These are phyloP conservation scores for Heimioporus sp. DNA, from an alignment of 768 basidiomycete species.

Conservation along the genomic window DNA sequence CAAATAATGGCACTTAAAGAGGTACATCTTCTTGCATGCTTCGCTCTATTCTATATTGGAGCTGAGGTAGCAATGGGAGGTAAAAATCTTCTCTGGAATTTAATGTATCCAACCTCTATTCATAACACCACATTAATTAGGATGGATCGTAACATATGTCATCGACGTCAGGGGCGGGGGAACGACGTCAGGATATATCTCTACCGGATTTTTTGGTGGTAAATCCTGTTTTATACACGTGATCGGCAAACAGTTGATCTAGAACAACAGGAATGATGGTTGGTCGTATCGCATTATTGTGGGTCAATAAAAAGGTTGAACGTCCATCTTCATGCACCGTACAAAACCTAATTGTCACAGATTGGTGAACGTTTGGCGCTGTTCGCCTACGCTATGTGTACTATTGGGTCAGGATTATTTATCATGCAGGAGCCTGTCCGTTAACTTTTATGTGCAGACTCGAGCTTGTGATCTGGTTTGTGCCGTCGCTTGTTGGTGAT, in stretches of 20 bases:
- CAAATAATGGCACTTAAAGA: constrained; percentile 44
- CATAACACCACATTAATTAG: constrained; percentile 25
- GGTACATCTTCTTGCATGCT: constrained; percentile 47
- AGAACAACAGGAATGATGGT: constrained; percentile 24
- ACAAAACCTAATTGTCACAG: constrained; percentile 17
- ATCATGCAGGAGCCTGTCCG: too few species aligned
- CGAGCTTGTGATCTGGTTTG: constrained; percentile 58
- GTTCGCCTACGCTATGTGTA: constrained; percentile 49
- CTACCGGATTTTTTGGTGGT: constrained; percentile 39
- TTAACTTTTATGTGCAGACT: constrained; percentile 30
- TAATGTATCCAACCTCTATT: not conserved
- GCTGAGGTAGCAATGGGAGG: constrained; percentile 53
- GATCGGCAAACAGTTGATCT: not conserved
- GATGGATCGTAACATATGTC: constrained; percentile 68
- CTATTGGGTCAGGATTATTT: constrained; percentile 28
- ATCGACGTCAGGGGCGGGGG: constrained; percentile 43
- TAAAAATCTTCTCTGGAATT: constrained; percentile 3
- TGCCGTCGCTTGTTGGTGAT: constrained; percentile 49
- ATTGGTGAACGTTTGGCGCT: constrained; percentile 55
- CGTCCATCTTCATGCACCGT: too few species aligned
- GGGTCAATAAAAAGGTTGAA: constrained; percentile 27
- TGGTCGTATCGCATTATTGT: constrained; percentile 26
- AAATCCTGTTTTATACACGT: not conserved
- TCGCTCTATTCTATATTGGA: constrained; percentile 47
- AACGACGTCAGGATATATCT: constrained; percentile 45